phyloP scores from a whole-genome alignment of 768 basidiomycete species.

The Termitomyces eurrhizus region DNA sequence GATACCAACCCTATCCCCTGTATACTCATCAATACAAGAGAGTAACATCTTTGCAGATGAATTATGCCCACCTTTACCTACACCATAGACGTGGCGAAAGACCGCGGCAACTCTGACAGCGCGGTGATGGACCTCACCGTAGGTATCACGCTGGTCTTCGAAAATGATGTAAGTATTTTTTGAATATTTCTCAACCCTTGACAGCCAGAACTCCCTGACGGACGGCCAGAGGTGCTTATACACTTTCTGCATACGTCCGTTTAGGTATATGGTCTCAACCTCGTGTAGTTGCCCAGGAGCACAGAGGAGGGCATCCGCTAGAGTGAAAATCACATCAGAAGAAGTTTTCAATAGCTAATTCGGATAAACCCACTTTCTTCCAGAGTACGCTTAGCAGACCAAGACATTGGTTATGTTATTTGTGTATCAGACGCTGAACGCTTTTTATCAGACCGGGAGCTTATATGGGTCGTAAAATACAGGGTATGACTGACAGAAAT shows the following conservation, averaged over 20 bases:
- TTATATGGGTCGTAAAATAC: constrained; percentile 30
- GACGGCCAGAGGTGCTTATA: constrained; percentile 59
- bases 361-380: constrained; percentile 32
- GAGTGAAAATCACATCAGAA: background rate
- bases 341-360: background rate
- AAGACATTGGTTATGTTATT: constrained; percentile 24
- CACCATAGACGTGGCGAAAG: constrained; percentile 40
- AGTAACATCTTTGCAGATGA: background rate
- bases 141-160: constrained; percentile 47
- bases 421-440: constrained; percentile 16
- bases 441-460: constrained; percentile 18
- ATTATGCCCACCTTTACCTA: constrained; percentile 41
- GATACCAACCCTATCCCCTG: constrained; percentile 57
- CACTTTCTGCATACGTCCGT: constrained; percentile 45
- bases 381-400: constrained; percentile 35
- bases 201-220: constrained; percentile 52
- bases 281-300: constrained; percentile 46
- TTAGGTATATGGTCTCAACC: constrained; percentile 40
- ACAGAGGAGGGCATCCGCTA: constrained; percentile 44
- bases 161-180: constrained; percentile 56
- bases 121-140: constrained; percentile 38
- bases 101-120: constrained; percentile 41
- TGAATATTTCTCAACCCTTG: constrained; percentile 33
- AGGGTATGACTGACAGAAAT: constrained; percentile 34
- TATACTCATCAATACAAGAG: constrained; percentile 1